phyloP scores from a whole-genome alignment of 352 stramenopile species.

The Globisporangium acanthophoron region DNA sequence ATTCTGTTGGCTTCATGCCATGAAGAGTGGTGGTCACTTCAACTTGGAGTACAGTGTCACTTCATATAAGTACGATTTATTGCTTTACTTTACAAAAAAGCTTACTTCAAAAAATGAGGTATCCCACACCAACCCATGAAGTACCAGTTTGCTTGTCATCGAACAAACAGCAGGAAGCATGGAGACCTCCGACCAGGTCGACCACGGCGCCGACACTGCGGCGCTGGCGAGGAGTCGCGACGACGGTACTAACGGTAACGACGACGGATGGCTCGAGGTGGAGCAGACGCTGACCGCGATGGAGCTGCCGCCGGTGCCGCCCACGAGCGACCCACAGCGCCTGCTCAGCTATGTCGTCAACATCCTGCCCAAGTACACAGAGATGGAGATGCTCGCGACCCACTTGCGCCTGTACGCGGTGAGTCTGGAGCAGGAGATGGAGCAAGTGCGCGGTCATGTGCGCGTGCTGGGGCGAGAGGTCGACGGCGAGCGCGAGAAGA shows the following conservation, averaged over 20 bases:
- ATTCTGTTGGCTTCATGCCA: too few relatives aligned
- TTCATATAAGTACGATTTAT: too few relatives aligned
- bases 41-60: constrained; percentile 13
- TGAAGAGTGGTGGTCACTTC: constrained; percentile 47
- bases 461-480: constrained; percentile 48
- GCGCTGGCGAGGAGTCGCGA: neutral
- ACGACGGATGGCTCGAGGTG: constrained; percentile 44
- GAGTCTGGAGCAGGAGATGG: constrained; percentile 70
- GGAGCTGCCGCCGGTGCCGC: constrained; percentile 57
- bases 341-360: constrained; percentile 70
- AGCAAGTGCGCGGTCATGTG: constrained; percentile 60
- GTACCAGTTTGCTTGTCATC: too few relatives aligned
- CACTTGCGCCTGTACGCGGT: constrained; percentile 70
- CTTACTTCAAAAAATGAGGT: neutral
- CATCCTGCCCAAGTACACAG: constrained; percentile 68
- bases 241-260: neutral
- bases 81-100: neutral
- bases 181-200: neutral
- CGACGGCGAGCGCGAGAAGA: constrained; percentile 59
- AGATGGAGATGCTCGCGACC: constrained; percentile 80
- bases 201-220: neutral
- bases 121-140: too few relatives aligned
- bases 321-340: constrained; percentile 67
- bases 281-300: constrained; percentile 44
- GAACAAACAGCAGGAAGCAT: neutral